phyloP scores from a whole-genome alignment of 2,329 filamentous ascomycete species.

The Aureobasidium sp. region DNA sequence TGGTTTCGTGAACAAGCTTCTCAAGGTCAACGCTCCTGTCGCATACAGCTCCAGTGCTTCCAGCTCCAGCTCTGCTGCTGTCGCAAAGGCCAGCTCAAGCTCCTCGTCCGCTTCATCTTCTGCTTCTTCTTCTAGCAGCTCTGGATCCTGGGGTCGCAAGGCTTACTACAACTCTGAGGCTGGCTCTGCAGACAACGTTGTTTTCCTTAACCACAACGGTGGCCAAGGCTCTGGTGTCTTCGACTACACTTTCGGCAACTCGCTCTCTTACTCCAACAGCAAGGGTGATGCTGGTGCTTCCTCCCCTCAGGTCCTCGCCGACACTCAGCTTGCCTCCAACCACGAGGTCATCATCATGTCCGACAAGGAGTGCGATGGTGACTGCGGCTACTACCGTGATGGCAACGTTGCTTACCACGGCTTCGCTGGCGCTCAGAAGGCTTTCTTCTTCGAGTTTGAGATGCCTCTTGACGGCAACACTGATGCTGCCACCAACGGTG shows the following conservation, averaged over 20 bases:
- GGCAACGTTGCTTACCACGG: slow-evolving; percentile 49
- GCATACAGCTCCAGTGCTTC: neutral
- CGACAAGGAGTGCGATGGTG: slow-evolving; percentile 42
- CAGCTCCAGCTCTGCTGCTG: slow-evolving; percentile 13
- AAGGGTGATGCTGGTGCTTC: slow-evolving; percentile 40
- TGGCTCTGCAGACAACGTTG: slow-evolving; percentile 43
- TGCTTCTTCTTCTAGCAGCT: slow-evolving; percentile 18
- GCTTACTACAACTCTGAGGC: slow-evolving; percentile 30
- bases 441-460: slow-evolving; percentile 64
- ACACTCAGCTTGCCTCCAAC: slow-evolving; percentile 42
- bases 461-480: slow-evolving; percentile 56
- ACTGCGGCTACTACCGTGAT: slow-evolving; percentile 28
- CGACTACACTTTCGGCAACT: slow-evolving; percentile 48
- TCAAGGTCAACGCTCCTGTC: slow-evolving; percentile 3
- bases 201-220: slow-evolving; percentile 52
- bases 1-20: slow-evolving; percentile 9
- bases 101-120: slow-evolving; percentile 15
- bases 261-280: slow-evolving; percentile 46
- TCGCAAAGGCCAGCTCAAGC: slow-evolving; percentile 14
- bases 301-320: slow-evolving; percentile 42
- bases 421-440: slow-evolving; percentile 60
- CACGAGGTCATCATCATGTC: slow-evolving; percentile 46
- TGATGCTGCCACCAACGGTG: slow-evolving; percentile 32
- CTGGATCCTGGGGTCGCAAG: slow-evolving; percentile 26
- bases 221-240: slow-evolving; percentile 48